Conservation (phyloP, 768 basidiomycete genomes). For the Chalciporus piperatus region DNA sequence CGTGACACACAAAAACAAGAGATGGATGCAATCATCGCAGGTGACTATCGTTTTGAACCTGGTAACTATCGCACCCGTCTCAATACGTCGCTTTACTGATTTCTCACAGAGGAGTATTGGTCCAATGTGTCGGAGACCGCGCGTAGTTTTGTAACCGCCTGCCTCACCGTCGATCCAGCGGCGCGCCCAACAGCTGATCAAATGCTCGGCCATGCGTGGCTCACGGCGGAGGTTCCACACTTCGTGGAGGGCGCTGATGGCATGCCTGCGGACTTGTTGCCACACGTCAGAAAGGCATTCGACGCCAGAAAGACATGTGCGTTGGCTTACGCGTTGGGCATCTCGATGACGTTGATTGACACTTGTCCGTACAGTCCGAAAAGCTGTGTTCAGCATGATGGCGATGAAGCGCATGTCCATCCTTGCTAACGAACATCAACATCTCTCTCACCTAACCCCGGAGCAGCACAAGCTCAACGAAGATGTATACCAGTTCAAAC, state of each 20-base stretch:
- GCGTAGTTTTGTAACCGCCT: slow-evolving; percentile 75
- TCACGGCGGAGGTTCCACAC: slow-evolving; percentile 66
- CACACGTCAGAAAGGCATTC: slow-evolving; percentile 86
- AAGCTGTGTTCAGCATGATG: slow-evolving; percentile 82
- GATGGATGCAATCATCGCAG: slow-evolving; percentile 92
- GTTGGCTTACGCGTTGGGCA: slow-evolving; percentile 28
- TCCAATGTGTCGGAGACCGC: slow-evolving; percentile 78
- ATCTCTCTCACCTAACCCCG: slow-evolving; percentile 30
- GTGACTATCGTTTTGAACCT: slow-evolving; percentile 91
- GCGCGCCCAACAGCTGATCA: slow-evolving; percentile 77
- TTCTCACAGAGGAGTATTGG: slow-evolving; percentile 72
- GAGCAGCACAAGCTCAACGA: slow-evolving; percentile 52
- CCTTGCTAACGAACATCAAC: slow-evolving; percentile 30
- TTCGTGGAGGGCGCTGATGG: slow-evolving; percentile 60
- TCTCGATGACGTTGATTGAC: slow-evolving; percentile 1
- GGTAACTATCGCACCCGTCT: slow-evolving; percentile 24
- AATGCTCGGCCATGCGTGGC: slow-evolving; percentile 65
- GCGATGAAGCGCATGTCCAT: slow-evolving; percentile 79
- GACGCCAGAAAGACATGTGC: slow-evolving; percentile 83
- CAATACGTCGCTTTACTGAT: background rate
- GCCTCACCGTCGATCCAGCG: slow-evolving; percentile 81
- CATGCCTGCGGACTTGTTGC: slow-evolving; percentile 73
- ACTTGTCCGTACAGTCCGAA: slow-evolving; percentile 60
- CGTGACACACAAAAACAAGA: slow-evolving; percentile 84
- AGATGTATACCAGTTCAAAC: slow-evolving; percentile 68